Base-by-base conservation (phyloP, 805 yeast genomes). In the Wickerhamomyces strasburgensis region DNA sequence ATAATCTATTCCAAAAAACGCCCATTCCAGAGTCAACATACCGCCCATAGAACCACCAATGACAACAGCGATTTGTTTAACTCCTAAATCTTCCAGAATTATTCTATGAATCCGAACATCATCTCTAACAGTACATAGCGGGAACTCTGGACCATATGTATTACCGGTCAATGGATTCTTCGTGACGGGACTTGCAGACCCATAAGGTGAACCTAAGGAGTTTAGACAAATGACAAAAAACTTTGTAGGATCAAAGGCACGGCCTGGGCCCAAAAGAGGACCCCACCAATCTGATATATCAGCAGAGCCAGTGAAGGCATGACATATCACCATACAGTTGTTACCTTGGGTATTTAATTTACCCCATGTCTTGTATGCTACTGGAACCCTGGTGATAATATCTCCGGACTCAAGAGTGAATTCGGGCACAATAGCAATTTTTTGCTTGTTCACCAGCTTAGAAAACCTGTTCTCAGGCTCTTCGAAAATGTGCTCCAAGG, bases 271-370 rank as follows among this genome's bases (percentile, higher is more conserved):
- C 19, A 93, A 64, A 17, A 93, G 61, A 0, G 98, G 97, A 0
- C 98, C 97, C 98, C 98, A 93, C 98, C 98, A 93, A 54, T 93
- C 98, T 27, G 83, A 73, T 14, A 90, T 96, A 57, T 93, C 98
- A 0, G 96, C 75, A 0, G 96, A 87, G 0, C 98, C 98, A 0
- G 98, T 88, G 38, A 93, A 67, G 0, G 98, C 98, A 65, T 93
- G 98, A 51, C 96, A 84, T 11, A 93, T 84, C n/a, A 93, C 77
- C 68, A 93, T 66, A 41, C 81, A 88, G 56, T 93, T 93, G 48
- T 79, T 80, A 7, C 73, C 78, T 3, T 60, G 64, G 6, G 67
- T 73, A 54, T 88, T 88, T 32, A 93, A 69, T 38, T 73, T 69
- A 3, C 98, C 98, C 97, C 97, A 93, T 0, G 95, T 83, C 59